Evolutionary conservation across 1,284 basidiomycete genomes (phyloP).

Genomic region (Moniliella sp.): DNA sequence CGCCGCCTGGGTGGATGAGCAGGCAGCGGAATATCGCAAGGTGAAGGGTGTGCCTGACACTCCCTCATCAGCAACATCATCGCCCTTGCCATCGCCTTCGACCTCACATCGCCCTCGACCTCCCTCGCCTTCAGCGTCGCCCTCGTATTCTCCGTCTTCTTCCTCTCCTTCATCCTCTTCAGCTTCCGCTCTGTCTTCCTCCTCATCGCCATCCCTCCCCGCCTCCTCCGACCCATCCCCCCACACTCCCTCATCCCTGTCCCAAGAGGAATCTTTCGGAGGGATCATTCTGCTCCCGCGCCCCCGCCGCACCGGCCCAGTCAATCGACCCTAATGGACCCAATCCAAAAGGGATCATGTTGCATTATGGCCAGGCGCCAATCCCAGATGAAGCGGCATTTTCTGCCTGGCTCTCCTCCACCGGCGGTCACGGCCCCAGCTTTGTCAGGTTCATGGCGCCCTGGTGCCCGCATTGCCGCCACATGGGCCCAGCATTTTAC

Average conservation of each 20-base stretch:
- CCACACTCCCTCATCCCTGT: too few species aligned
- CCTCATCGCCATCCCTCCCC: too few species aligned
- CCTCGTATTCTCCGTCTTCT: too few species aligned
- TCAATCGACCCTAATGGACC: slow-evolving; percentile 7
- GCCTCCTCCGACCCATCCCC: not conserved
- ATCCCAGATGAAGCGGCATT: slow-evolving; percentile 11
- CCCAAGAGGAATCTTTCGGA: too few species aligned
- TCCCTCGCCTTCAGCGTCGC: too few species aligned
- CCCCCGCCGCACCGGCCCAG: slow-evolving; percentile 1
- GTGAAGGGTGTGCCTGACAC: slow-evolving; percentile 9
- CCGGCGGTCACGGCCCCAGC: slow-evolving; percentile 14
- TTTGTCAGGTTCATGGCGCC: slow-evolving; percentile 32
- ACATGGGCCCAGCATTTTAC: slow-evolving; percentile 20
- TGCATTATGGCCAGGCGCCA: slow-evolving; percentile 12
- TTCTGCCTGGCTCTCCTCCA: slow-evolving; percentile 11
- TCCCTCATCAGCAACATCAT: slow-evolving; percentile 1
- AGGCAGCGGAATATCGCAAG: slow-evolving; percentile 11
- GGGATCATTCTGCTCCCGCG: too few species aligned
- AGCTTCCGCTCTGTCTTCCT: too few species aligned
- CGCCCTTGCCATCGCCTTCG: too few species aligned
- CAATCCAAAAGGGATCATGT: slow-evolving; percentile 14
- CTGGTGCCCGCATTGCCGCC: slow-evolving; percentile 30
- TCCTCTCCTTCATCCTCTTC: too few species aligned
- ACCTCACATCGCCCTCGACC: too few species aligned
- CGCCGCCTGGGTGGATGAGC: slow-evolving; percentile 14